A percentile compares a stretch with the other conserved stretches of the same genome.
Evolutionary conservation across 2,329 filamentous ascomycete species (phyloP).

Genomic region (Neocatenulostroma microsporum): DNA sequence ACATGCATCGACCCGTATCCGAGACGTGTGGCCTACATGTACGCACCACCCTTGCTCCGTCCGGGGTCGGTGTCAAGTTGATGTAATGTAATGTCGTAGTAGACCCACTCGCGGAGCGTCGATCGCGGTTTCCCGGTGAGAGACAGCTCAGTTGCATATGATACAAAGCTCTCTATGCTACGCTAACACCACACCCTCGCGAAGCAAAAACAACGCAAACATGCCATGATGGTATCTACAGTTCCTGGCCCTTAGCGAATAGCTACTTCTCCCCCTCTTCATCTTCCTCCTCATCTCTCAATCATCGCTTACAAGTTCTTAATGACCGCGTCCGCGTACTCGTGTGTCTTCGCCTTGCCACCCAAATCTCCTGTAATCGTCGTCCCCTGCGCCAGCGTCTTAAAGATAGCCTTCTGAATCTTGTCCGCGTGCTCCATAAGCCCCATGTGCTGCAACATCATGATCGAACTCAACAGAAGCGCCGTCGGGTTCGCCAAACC

Average conservation of each 20-base stretch:
- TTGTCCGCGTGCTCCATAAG: slow-evolving; percentile 72
- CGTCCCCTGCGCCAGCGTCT: slow-evolving; percentile 92
- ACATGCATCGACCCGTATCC: too few species aligned
- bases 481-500: slow-evolving; percentile 95
- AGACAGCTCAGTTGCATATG: too few species aligned
- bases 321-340: slow-evolving; percentile 73
- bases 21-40: too few species aligned
- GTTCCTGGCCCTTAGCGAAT: background rate
- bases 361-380: slow-evolving; percentile 89
- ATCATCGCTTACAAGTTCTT: slow-evolving; percentile 1
- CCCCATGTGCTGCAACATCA: slow-evolving; percentile 99
- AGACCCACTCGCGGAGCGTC: too few species aligned
- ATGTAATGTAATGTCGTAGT: too few species aligned
- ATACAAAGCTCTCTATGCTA: background rate
- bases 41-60: too few species aligned
- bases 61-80: too few species aligned
- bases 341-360: slow-evolving; percentile 89
- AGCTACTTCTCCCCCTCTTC: background rate
- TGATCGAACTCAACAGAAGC: slow-evolving; percentile 88
- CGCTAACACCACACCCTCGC: too few species aligned
- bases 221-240: slow-evolving; percentile 1
- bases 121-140: too few species aligned
- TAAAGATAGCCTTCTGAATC: slow-evolving; percentile 94
- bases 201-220: background rate
- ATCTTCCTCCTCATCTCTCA: background rate